phyloP scores from a whole-genome alignment of 2,329 filamentous ascomycete species.

The Ascomycota sp. region DNA sequence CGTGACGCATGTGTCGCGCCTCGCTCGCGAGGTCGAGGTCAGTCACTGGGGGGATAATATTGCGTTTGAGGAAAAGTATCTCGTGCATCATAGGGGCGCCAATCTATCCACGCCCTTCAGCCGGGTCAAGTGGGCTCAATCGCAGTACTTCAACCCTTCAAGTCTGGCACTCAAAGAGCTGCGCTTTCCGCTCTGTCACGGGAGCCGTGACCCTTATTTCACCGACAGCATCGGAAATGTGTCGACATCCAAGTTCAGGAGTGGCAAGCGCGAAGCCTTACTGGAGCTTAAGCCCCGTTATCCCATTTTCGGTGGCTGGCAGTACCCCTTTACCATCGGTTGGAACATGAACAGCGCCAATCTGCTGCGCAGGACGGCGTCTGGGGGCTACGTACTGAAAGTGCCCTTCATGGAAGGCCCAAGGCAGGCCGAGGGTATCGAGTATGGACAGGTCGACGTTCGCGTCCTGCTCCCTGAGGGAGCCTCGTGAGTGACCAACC shows the following conservation, averaged over 20 bases:
- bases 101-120: conserved; percentile 54
- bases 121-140: conserved; percentile 54
- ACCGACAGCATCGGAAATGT: conserved; percentile 94
- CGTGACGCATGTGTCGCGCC: conserved; percentile 52
- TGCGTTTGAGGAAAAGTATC: conserved; percentile 86
- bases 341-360: conserved; percentile 77
- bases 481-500: conserved; percentile 42
- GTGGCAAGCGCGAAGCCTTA: conserved; percentile 54
- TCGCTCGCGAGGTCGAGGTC: conserved; percentile 86
- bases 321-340: conserved; percentile 89
- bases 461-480: conserved; percentile 82
- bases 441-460: conserved; percentile 64
- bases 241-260: conserved; percentile 75
- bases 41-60: conserved; percentile 97
- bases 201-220: conserved; percentile 79
- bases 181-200: conserved; percentile 56
- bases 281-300: conserved; percentile 87
- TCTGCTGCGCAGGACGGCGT: conserved; percentile 47
- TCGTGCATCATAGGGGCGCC: conserved; percentile 69
- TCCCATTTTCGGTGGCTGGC: conserved; percentile 94
- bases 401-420: conserved; percentile 89
- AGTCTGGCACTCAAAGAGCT: conserved; percentile 66
- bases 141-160: conserved; percentile 55
- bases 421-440: conserved; percentile 64
- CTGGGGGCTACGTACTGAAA: conserved; percentile 63